phyloP scores from a whole-genome alignment of 768 basidiomycete species.

The Termitomyces bulborhizus region DNA sequence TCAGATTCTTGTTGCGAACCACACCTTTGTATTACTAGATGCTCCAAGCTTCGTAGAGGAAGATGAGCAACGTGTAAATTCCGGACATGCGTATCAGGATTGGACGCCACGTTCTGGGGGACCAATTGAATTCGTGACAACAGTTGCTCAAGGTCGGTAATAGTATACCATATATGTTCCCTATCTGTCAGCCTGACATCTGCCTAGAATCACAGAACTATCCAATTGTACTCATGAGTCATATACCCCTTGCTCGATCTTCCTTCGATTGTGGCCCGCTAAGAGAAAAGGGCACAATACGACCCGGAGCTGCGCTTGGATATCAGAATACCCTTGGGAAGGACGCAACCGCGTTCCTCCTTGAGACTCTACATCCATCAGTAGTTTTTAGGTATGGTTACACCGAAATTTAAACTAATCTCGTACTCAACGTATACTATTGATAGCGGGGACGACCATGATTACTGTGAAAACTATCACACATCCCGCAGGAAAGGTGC shows the following conservation, averaged over 20 bases:
- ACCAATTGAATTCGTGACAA: slow-evolving; percentile 47
- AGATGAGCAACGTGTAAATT: slow-evolving; percentile 44
- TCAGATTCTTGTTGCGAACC: slow-evolving; percentile 57
- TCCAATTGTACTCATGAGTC: slow-evolving; percentile 71
- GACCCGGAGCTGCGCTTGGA: slow-evolving; percentile 67
- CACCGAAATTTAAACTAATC: background rate
- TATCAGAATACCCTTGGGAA: slow-evolving; percentile 82
- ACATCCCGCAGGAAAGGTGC: slow-evolving; percentile 15
- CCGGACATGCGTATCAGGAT: slow-evolving; percentile 31
- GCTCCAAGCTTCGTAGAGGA: slow-evolving; percentile 72
- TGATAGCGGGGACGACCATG: slow-evolving; percentile 87
- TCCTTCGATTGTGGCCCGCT: slow-evolving; percentile 69
- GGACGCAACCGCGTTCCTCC: slow-evolving; percentile 57
- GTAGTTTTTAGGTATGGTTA: slow-evolving; percentile 65
- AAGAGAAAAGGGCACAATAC: slow-evolving; percentile 70
- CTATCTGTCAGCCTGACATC: background rate
- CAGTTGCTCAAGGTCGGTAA: slow-evolving; percentile 30
- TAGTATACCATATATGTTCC: background rate
- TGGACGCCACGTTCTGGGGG: slow-evolving; percentile 47
- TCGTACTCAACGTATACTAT: background rate
- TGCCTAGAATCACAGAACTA: slow-evolving; percentile 23
- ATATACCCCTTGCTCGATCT: slow-evolving; percentile 83
- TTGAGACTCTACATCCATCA: slow-evolving; percentile 57
- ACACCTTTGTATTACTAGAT: slow-evolving; percentile 69
- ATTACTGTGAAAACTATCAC: slow-evolving; percentile 76